Conservation (phyloP, 2,329 filamentous ascomycete genomes). For the Chaetomiaceae sp. region DNA sequence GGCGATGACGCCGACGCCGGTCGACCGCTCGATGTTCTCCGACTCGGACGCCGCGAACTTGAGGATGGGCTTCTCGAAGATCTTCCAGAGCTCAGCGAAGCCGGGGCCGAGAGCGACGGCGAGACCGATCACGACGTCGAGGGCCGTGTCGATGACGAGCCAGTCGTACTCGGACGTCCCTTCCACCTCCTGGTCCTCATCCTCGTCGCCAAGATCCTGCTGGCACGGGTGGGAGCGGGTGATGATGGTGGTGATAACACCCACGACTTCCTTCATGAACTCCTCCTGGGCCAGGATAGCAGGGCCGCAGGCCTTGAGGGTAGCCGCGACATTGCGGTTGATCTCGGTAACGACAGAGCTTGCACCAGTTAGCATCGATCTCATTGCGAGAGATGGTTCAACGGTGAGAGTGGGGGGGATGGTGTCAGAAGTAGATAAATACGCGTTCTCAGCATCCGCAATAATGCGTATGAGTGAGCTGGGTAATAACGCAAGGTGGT, state of each 20-base stretch:
- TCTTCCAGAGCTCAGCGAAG: slow-evolving; percentile 88
- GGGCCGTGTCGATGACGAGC: slow-evolving; percentile 89
- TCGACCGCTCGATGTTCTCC: slow-evolving; percentile 81
- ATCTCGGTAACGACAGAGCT: slow-evolving; percentile 88
- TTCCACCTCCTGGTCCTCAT: slow-evolving; percentile 66
- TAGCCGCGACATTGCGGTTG: slow-evolving; percentile 86
- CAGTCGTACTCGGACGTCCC: slow-evolving; percentile 96
- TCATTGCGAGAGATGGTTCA: slow-evolving; percentile 28
- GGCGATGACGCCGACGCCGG: slow-evolving; percentile 84
- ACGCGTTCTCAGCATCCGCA: slow-evolving; percentile 88
- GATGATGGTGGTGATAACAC: slow-evolving; percentile 70
- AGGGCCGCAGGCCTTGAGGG: slow-evolving; percentile 85
- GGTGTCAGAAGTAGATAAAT: slow-evolving; percentile 44
- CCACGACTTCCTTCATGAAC: slow-evolving; percentile 68
- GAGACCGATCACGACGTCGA: slow-evolving; percentile 83
- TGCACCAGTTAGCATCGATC: slow-evolving; percentile 36
- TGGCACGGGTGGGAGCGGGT: slow-evolving; percentile 91
- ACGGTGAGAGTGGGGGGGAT: slow-evolving; percentile 1
- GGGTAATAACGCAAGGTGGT: slow-evolving; percentile 86
- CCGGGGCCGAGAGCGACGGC: slow-evolving; percentile 72
- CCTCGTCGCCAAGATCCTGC: slow-evolving; percentile 76
- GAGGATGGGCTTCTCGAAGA: slow-evolving; percentile 87
- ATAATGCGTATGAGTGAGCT: slow-evolving; percentile 97
- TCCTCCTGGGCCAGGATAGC: slow-evolving; percentile 70
- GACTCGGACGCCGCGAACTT: slow-evolving; percentile 75